Base-by-base conservation (phyloP, 768 basidiomycete species). In the Mycena floridula region DNA sequence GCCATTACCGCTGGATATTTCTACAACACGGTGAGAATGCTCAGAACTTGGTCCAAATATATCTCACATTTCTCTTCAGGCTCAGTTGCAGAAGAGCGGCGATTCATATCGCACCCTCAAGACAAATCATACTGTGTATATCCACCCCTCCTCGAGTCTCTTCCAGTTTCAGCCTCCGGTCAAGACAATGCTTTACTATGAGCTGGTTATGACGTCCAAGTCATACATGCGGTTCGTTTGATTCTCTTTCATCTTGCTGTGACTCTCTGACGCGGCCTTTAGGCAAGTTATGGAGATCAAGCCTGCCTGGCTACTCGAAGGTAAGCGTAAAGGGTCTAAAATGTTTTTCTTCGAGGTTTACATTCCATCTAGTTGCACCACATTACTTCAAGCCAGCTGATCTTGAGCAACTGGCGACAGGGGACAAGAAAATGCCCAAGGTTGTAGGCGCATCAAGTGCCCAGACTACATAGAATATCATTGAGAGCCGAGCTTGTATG, bases 201-300 rank as follows among this genome's bases (percentile, higher is more conserved):
- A 98, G 63, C 78, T 99, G 20, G 95, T 99, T 20, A 86, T 95
- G 77, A 99, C 96, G 7, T 85, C 85, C 28, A 97, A 98, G 66
- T 97, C 96, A 25, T 99, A 96, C 58, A 87, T 97, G 79, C 75
- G 90, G 74, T 81, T 40, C 11, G 74, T 64, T 9, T 13, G 42
- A 23, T 23, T 49, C 16, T 30, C 44, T 30, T 50, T 21, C 24
- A 42, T 9, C 13, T 18, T 24, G 24, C 1, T 11, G 25, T 27
- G 43, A 28, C 21, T 18, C 36, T 22, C 13, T 40, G 5, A 16
- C 45, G 36, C 21, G 32, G 21, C 20, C 12, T n/a, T 28, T 51
- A 85, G 89, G 50, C 94, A 97, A 73, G 77, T 93, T 28, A 97
- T 98, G 93, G 96, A 98, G 56, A 97, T 98, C 59, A 97, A 98